Evolutionary conservation across 2,329 filamentous ascomycete genomes (phyloP).

Genomic region (Daldinia sp.): DNA sequence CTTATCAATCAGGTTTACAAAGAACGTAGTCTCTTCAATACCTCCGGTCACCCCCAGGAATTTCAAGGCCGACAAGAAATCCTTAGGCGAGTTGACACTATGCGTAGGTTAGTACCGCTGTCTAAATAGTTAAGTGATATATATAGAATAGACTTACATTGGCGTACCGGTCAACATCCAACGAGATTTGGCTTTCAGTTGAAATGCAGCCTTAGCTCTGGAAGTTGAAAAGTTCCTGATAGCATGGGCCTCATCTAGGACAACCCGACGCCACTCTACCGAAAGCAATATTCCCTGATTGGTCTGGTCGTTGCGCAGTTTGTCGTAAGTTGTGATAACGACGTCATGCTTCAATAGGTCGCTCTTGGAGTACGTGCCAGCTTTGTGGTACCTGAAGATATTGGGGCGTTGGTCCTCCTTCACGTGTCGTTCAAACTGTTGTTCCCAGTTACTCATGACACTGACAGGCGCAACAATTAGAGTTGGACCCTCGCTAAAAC

Average conservation of each 20-base stretch:
- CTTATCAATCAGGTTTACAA: constrained; percentile 75
- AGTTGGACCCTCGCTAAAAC: constrained; percentile 65
- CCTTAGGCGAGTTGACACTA: constrained; percentile 78
- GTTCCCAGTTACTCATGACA: constrained; percentile 91
- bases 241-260: constrained; percentile 84
- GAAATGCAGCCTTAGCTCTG: constrained; percentile 72
- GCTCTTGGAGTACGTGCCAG: constrained; percentile 51
- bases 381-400: constrained; percentile 78
- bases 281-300: constrained; percentile 54
- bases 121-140: neutral
- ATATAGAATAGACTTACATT: constrained; percentile 59
- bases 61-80: constrained; percentile 80
- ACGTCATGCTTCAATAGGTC: constrained; percentile 75
- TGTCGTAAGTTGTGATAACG: constrained; percentile 86
- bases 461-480: constrained; percentile 83
- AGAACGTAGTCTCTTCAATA: constrained; percentile 75
- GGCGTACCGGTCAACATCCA: constrained; percentile 86
- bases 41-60: constrained; percentile 81
- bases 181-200: constrained; percentile 72
- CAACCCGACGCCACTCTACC: constrained; percentile 77
- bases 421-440: constrained; percentile 79
- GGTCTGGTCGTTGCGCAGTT: constrained; percentile 72
- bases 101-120: constrained; percentile 39
- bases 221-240: constrained; percentile 82
- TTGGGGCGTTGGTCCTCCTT: constrained; percentile 67